Evolutionary conservation across 331 rosid genomes (phyloP), one percentile per base, ranked within the genome.

Genomic region (Rosa hybrid): DNA sequence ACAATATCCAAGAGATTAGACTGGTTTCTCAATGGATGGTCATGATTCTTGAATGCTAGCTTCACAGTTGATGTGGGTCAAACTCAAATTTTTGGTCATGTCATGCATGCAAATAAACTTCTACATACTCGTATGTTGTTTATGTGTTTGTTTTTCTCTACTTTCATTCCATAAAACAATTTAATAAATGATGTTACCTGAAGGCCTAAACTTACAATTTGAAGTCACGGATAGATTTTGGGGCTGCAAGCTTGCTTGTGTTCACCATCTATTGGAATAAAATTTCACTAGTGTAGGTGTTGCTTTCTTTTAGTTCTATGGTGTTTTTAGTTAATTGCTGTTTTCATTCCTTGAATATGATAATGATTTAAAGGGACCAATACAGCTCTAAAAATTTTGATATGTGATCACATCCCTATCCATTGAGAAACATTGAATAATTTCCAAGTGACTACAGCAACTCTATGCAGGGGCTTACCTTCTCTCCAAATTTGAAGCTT

Each of bases 401-500:
- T 41, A 6, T 30, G n/a, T 71, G 53, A 27, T 14, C 30, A 64
- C 30, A 64, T 72, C 63, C 71, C 67, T 30, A 44, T 49, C 67
- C 41, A 10, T 25, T 41, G 63, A 23, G 41, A 21, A 10, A 9
- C 18, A 21, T 57, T 72, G 63, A 41, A 44, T 70, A 30, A 27
- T 57, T 67, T 69, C 27, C 21, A 83, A 57, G 65, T 69, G 44
- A 77, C 80, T 56, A 68, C 73, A 57, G 48, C 49, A 56, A 59
- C 56, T 78, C 82, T 73, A 45, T 56, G 45, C 91, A 90, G 92
- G 94, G 53, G 71, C 87, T 72, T 83, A 91, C 78, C 78, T 90
- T 76, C 88, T 91, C 41, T 85, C 92, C 74, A 91, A 90, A 86
- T 85, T 90, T 78, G 90, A 87, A 90, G 89, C 87, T 10, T 74